phyloP scores from a whole-genome alignment of 176 grass and related monocot species.

The Poa pratensis region DNA sequence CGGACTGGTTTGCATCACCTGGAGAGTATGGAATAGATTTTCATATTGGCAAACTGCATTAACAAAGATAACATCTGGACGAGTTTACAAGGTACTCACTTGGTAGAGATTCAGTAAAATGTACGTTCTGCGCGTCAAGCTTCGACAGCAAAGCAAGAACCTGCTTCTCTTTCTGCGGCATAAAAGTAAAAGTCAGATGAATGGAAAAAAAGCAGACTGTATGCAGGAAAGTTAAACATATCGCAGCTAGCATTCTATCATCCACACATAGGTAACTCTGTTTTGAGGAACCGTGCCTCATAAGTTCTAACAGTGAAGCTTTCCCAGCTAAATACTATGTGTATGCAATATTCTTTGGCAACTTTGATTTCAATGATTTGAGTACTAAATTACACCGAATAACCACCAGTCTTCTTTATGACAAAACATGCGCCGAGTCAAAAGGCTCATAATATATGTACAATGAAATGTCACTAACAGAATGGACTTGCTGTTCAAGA shows the following conservation, averaged over 20 bases:
- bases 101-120: slow-evolving; percentile 80
- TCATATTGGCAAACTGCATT: slow-evolving; percentile 23
- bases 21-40: not conserved
- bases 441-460: slow-evolving; percentile 14
- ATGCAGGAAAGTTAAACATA: slow-evolving; percentile 1
- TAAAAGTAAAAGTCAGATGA: not conserved
- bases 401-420: not conserved
- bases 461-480: slow-evolving; percentile 6
- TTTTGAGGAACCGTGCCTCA: slow-evolving; percentile 6
- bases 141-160: slow-evolving; percentile 79
- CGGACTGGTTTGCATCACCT: slow-evolving; percentile 90
- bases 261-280: not conserved
- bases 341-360: slow-evolving; percentile 5
- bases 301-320: not conserved
- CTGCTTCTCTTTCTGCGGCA: slow-evolving; percentile 79
- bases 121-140: slow-evolving; percentile 73
- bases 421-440: slow-evolving; percentile 3
- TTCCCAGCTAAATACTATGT: not conserved
- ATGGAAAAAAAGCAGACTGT: not conserved
- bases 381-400: not conserved
- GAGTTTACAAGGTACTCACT: slow-evolving; percentile 43
- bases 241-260: not conserved
- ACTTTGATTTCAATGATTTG: slow-evolving; percentile 24
- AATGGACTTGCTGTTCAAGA: not conserved
- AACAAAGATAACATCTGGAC: not conserved